Evolutionary conservation across 441 rosid species (phyloP), one percentile per base, ranked within the genome.

Genomic region (Corymbia citriodora): DNA sequence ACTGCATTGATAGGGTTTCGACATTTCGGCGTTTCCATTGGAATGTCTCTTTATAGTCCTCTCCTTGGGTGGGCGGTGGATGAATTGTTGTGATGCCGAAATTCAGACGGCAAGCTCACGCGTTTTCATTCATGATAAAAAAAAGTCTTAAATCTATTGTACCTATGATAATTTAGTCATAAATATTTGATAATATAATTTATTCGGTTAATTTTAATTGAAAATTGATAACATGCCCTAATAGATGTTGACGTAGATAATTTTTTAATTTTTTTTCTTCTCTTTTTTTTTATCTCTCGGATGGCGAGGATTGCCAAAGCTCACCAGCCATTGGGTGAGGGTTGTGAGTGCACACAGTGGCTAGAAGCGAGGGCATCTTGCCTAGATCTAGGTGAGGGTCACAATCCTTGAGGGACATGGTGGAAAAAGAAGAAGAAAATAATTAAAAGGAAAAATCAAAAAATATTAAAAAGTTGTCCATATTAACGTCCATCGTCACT

Each of bases 171-270:
- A 23, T 57, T 23, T 18, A 0, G 4, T 23, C 9, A 4, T 57
- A 21, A 55, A 21, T 0, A 0, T 57, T 57, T 21, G 2, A 57
- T 4, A 9, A 23, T 21, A 0, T 21, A 21, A 0, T 55, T 0
- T 2, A 21, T 55, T 55, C 12, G 0, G 0, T 9, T 5, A 55
- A 21, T 21, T 55, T 21, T 57, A 1, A 23, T 0, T 0, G 2
- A 0, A 57, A 57, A 23, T 57, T 57, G 4, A 23, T 23, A 0
- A 10, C 6, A 5, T 59, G 7, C 4, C 10, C 10, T 23, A 23
- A 23, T 0, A 0, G 0, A 0, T 0, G 1, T 0, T 9, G 6
- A 10, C 1, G 10, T 23, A 6, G 6, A 12, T 1, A 0, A 57
- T 21, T 57, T 57, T 55, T 50, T 10, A 10, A 6, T 50, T 50